These are phyloP conservation scores for Fusarium anthophilum DNA, from an alignment of 2,329 filamentous ascomycete genomes.

Conservation along the genomic window DNA sequence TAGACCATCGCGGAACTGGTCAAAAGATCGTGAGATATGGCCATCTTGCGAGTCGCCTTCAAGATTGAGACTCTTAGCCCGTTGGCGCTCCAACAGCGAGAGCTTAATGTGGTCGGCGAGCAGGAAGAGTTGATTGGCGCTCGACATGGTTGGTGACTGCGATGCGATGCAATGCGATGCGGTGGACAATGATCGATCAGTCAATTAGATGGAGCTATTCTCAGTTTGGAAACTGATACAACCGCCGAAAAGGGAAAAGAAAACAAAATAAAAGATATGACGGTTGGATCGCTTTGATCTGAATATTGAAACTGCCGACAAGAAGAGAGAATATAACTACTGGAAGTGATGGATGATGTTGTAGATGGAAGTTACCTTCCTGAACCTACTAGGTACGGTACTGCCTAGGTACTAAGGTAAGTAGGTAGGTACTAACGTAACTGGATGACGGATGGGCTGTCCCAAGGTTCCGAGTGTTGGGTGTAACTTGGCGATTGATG, in stretches of 20 bases:
- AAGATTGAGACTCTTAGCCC: constrained; percentile 82
- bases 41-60: constrained; percentile 84
- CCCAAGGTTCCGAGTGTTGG: constrained; percentile 1
- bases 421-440: neutral
- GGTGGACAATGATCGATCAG: neutral
- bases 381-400: neutral
- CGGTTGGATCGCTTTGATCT: neutral
- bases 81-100: constrained; percentile 89
- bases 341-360: constrained; percentile 15
- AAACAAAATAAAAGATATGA: neutral
- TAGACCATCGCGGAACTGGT: constrained; percentile 85
- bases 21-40: constrained; percentile 87
- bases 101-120: constrained; percentile 97
- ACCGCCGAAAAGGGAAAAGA: neutral
- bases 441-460: constrained; percentile 13
- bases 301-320: neutral
- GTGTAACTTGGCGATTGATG: neutral
- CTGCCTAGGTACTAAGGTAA: neutral
- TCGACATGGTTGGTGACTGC: constrained; percentile 49
- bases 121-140: constrained; percentile 82
- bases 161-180: neutral
- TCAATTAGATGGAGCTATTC: neutral
- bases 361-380: neutral
- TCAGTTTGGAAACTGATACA: neutral
- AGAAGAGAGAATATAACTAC: neutral